Evolutionary conservation across 345 rosid species (phyloP).

Genomic region (Rubroshorea leprosula): DNA sequence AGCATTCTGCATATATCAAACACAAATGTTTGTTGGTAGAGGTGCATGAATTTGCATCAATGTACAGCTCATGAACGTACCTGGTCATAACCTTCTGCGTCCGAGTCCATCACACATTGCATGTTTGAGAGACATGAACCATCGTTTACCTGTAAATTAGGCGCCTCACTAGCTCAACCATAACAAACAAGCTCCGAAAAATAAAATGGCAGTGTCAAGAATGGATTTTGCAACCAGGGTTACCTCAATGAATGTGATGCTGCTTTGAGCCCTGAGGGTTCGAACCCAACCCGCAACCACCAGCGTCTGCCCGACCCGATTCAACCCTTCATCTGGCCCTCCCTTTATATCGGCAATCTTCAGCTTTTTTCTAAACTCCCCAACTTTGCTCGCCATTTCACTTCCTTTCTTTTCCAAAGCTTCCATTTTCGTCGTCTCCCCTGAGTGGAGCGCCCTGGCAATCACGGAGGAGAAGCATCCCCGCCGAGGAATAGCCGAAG

Average conservation of each 20-base stretch:
- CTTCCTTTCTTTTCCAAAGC: slow-evolving; percentile 17
- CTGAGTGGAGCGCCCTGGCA: slow-evolving; percentile 34
- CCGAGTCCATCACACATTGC: slow-evolving; percentile 86
- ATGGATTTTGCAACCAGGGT: neutral
- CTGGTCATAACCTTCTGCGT: slow-evolving; percentile 92
- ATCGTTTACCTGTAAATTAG: slow-evolving; percentile 62
- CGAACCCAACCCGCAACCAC: slow-evolving; percentile 87
- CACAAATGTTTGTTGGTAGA: too few species aligned
- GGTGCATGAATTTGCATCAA: neutral
- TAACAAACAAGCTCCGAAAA: neutral
- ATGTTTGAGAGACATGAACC: slow-evolving; percentile 90
- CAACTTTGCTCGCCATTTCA: slow-evolving; percentile 34
- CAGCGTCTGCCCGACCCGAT: slow-evolving; percentile 54
- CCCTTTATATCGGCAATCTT: slow-evolving; percentile 78
- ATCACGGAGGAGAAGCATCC: slow-evolving; percentile 34
- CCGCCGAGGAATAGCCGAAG: slow-evolving; percentile 17
- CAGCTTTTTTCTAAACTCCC: slow-evolving; percentile 64
- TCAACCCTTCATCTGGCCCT: slow-evolving; percentile 56
- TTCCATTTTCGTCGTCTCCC: slow-evolving; percentile 30
- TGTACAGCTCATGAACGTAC: slow-evolving; percentile 24
- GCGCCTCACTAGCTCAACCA: neutral
- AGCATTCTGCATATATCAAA: neutral
- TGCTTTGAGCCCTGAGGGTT: slow-evolving; percentile 82
- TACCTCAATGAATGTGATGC: slow-evolving; percentile 82
- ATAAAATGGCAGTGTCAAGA: neutral